These are phyloP conservation scores for Parafenestella ontariensis DNA, from an alignment of 2,329 filamentous ascomycete species.

Conservation along the genomic window DNA sequence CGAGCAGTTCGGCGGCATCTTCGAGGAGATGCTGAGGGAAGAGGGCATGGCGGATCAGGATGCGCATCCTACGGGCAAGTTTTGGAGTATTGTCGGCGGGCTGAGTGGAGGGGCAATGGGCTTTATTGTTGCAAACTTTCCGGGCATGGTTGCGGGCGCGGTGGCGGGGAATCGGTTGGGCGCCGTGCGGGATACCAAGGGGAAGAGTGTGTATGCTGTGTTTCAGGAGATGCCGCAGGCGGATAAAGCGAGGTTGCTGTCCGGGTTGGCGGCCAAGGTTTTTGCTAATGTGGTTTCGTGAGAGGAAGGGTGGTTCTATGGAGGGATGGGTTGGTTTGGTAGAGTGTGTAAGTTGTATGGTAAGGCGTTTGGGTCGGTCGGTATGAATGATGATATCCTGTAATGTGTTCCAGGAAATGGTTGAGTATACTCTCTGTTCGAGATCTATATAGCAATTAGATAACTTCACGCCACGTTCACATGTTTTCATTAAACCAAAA, in stretches of 20 bases:
- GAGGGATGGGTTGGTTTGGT: constrained; percentile 3
- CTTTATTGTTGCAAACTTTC: constrained; percentile 93
- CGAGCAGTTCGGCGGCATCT: constrained; percentile 80
- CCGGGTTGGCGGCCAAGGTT: constrained; percentile 83
- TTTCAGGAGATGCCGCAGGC: constrained; percentile 86
- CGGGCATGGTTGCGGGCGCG: constrained; percentile 85
- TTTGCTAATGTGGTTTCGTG: constrained; percentile 74
- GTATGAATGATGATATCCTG: constrained; percentile 26
- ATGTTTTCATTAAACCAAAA: too few relatives aligned
- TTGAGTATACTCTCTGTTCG: not conserved
- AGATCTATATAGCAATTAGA: not conserved
- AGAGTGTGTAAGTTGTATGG: constrained; percentile 1
- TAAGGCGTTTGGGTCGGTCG: not conserved
- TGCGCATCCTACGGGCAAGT: constrained; percentile 69
- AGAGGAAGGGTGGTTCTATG: not conserved
- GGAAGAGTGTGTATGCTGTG: constrained; percentile 93
- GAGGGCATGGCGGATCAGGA: constrained; percentile 73
- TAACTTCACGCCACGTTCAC: too few relatives aligned
- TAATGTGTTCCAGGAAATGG: not conserved
- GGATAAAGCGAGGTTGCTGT: constrained; percentile 81
- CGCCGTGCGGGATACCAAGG: constrained; percentile 84
- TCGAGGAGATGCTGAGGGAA: constrained; percentile 62
- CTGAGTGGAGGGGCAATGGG: constrained; percentile 88
- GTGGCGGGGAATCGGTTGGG: constrained; percentile 94
- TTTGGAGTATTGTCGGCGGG: constrained; percentile 88